Conservation (phyloP, 306 rosid genomes). For the Rosa multiflora region DNA sequence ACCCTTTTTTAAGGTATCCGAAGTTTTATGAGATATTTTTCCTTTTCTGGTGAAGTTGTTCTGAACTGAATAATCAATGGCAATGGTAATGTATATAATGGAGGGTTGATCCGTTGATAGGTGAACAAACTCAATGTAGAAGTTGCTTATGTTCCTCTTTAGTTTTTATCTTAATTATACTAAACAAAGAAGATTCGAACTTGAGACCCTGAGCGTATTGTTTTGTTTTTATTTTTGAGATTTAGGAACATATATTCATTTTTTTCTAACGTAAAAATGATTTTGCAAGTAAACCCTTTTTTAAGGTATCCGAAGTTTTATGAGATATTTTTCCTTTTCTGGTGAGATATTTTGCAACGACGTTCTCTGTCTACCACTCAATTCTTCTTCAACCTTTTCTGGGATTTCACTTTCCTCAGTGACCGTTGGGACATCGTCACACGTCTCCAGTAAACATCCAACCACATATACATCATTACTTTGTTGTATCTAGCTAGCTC, state of each 20-base stretch:
- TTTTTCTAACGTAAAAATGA: background rate
- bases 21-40: background rate
- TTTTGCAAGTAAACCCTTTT: background rate
- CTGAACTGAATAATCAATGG: background rate
- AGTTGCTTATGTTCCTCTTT: background rate
- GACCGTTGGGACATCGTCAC: background rate
- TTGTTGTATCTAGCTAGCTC: background rate
- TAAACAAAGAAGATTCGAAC: no score
- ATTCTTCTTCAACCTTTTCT: background rate
- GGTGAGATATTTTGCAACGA: conserved; percentile 3
- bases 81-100: background rate
- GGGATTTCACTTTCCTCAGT: background rate
- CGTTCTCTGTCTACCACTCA: background rate
- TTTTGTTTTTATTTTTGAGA: no score
- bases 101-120: background rate
- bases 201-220: no score
- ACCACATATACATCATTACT: background rate
- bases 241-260: no score
- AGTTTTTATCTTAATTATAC: background rate
- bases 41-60: background rate
- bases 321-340: background rate
- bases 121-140: background rate
- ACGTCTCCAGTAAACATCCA: background rate
- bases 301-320: background rate
- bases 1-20: background rate